These are phyloP conservation scores for Rhododendron vialii DNA, from an alignment of 148 eudicot species.

Conservation along the genomic window DNA sequence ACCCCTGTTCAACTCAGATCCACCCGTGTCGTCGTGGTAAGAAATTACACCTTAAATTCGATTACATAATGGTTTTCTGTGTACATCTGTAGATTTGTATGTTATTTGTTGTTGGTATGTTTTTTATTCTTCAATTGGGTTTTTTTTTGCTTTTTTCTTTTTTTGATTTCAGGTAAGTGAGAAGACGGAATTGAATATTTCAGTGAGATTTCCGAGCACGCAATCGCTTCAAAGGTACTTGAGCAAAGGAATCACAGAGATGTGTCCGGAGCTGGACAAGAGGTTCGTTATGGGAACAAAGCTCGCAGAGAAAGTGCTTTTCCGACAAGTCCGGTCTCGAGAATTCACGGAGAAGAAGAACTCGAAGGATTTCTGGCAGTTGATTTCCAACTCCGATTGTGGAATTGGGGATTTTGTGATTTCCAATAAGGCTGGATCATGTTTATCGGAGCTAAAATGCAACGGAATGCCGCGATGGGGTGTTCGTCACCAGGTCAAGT, in stretches of 20 bases:
- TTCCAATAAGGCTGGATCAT: constrained; percentile 8
- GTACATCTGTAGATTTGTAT: not conserved
- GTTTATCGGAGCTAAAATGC: constrained; percentile 20
- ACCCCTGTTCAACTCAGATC: constrained; percentile 46
- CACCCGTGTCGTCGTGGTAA: constrained; percentile 66
- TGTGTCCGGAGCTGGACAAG: constrained; percentile 67
- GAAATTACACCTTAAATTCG: not conserved
- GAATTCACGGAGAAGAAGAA: constrained; percentile 49
- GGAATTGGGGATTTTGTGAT: not conserved
- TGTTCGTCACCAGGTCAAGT: constrained; percentile 40
- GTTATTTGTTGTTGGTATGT: not conserved
- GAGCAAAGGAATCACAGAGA: constrained; percentile 20
- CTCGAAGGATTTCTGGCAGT: constrained; percentile 49
- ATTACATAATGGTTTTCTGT: not conserved
- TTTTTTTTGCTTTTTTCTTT: not conserved
- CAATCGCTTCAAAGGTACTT: constrained; percentile 45
- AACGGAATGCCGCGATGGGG: constrained; percentile 52
- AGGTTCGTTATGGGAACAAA: constrained; percentile 45
- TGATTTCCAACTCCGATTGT: not conserved
- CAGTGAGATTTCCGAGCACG: constrained; percentile 67
- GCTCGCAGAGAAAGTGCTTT: constrained; percentile 47
- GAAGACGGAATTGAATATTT: constrained; percentile 41
- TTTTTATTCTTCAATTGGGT: not conserved
- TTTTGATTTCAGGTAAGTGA: constrained; percentile 46
- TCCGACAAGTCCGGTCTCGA: constrained; percentile 39